Evolutionary conservation across 1,284 basidiomycete species (phyloP).

Genomic region (Amylostereum chailletii): DNA sequence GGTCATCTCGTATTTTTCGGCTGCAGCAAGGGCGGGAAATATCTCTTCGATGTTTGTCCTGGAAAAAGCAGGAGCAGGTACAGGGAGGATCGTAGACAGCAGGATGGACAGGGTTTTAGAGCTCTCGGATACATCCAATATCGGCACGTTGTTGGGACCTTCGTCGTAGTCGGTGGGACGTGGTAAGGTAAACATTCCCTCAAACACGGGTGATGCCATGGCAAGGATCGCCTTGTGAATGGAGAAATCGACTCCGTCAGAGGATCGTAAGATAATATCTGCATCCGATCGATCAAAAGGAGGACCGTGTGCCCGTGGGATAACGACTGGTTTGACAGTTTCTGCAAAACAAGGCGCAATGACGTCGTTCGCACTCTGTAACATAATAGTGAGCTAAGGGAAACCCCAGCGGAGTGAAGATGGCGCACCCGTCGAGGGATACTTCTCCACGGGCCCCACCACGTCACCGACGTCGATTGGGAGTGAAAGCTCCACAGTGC

Average conservation of each 20-base stretch:
- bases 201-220: slow-evolving; percentile 15
- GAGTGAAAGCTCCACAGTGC: too few species aligned
- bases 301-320: too few species aligned
- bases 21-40: background rate
- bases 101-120: background rate
- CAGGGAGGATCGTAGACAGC: background rate
- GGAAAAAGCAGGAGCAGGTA: background rate
- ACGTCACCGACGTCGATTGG: too few species aligned
- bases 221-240: slow-evolving; percentile 14
- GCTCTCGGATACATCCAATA: background rate
- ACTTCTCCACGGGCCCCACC: too few species aligned
- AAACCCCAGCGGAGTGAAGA: too few species aligned
- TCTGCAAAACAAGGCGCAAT: too few species aligned
- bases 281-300: slow-evolving; percentile 4
- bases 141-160: too few species aligned
- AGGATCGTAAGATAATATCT: slow-evolving; percentile 9
- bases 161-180: too few species aligned
- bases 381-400: too few species aligned
- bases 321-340: too few species aligned
- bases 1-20: background rate
- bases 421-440: too few species aligned
- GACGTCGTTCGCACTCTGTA: too few species aligned
- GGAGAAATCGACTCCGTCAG: slow-evolving; percentile 10
- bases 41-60: background rate
- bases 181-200: slow-evolving; percentile 9